Evolutionary conservation across 169 alveolate genomes (phyloP).

Genomic region (Plasmodium relictum): DNA sequence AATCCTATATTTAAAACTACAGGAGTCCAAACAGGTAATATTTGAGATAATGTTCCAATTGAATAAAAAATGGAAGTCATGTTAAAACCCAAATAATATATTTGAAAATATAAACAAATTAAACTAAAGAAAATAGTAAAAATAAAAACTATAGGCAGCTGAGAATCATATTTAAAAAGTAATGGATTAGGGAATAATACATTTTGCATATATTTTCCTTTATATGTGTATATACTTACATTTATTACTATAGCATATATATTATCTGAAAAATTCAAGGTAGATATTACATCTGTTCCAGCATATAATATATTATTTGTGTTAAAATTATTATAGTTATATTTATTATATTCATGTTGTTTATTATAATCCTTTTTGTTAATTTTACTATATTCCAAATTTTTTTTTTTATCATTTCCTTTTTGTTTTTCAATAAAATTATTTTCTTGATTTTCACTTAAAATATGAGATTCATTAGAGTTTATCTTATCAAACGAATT

Average conservation of each 20-base stretch:
- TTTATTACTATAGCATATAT: conserved; percentile 93
- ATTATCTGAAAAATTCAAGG: conserved; percentile 80
- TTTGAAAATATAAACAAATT: conserved; percentile 85
- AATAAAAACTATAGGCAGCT: conserved; percentile 84
- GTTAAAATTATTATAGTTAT: background rate
- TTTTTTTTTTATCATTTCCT: background rate
- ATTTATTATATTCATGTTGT: conserved; percentile 1
- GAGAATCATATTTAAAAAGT: conserved; percentile 87
- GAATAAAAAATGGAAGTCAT: conserved; percentile 89
- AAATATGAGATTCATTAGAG: background rate
- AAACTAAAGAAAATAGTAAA: conserved; percentile 81
- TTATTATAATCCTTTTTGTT: background rate
- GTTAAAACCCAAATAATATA: conserved; percentile 84
- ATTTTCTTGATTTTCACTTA: background rate
- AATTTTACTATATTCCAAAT: background rate
- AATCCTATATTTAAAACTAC: conserved; percentile 95
- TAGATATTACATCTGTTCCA: conserved; percentile 84
- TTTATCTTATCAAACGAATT: conserved; percentile 14
- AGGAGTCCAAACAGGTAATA: conserved; percentile 96
- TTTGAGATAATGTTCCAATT: conserved; percentile 89
- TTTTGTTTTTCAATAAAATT: background rate
- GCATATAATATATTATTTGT: conserved; percentile 81
- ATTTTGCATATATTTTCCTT: conserved; percentile 95
- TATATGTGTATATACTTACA: conserved; percentile 93
- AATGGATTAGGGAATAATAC: conserved; percentile 93